Base-by-base conservation (phyloP, 2,329 filamentous ascomycete genomes). In the Cercospora berteroae region DNA sequence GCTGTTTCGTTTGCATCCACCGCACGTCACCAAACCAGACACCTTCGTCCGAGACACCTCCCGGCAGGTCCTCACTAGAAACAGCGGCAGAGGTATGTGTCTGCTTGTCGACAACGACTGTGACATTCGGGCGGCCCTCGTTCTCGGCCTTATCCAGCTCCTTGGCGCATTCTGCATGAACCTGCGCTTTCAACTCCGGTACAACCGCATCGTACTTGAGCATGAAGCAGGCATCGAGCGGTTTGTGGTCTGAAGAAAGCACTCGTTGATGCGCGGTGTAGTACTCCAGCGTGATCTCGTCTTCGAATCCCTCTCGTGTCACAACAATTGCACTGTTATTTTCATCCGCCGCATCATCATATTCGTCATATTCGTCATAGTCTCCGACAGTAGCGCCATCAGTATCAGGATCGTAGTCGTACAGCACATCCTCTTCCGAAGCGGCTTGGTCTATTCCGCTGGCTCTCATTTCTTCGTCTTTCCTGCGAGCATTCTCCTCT, bases 221-320 rank as follows among this genome's bases (percentile, higher is more conserved):
- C 0, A 87, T 90, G 76, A 98, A 98, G 0, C 94, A 83, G 0
- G 93, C 92, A 67, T 89, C 87, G 1, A 99, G 81, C 0, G 95
- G 96, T 77, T 99, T 99, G 80, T 99, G 95, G 74, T 99, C 95
- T 0, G 94, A 98, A 0, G 94, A 97, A 16, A 92, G 86, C 25
- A 99, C 89, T 18, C 91, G 86, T 78, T 98, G 95, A 75, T 98
- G 92, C 0, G 94, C 94, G 0, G 89, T 88, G 77, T 99, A 99
- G 66, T 91, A 83, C 63, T 88, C 83, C n/a, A 89, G 78, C 25
- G 78, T 75, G 29, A 89, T 82, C 56, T 83, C 80, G 65, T 88
- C 85, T 29, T 84, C 79, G 64, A 83, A 86, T 0, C 86, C 87
- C 25, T 88, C 87, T 69, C 86, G 88, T 0, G 87, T 88, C 3